Base-by-base conservation (phyloP, 495 filamentous ascomycete species). In the Hamigera avellanea region DNA sequence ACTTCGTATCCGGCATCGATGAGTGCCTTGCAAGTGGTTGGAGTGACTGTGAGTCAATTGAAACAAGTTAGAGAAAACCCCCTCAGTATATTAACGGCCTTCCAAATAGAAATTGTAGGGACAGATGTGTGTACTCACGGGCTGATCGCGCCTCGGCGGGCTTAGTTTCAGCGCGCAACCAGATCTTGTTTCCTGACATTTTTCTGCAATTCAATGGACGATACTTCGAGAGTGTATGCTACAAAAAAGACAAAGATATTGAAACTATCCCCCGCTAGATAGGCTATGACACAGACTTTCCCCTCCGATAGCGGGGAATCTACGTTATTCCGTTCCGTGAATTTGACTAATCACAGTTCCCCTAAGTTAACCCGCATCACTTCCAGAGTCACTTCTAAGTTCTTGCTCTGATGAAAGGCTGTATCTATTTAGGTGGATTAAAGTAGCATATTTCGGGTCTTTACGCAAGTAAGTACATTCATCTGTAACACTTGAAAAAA, bases 1-100 rank as follows among this genome's bases (percentile, higher is more conserved):
- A 96, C 78, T 2, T 71, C 66, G 54, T 94, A 96, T 41, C 83
- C 91, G 17, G 84, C 81, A 52, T 85, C 73, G 32, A 93, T 66
- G 36, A 96, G 75, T 33, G 76, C 72, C 61, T 84, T 83, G 37
- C 81, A 65, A 16, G 83, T 91, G 18, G 76, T 70, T 2, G 80
- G 80, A 12, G 79, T 83, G 46, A 68, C 64, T 68, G 31, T 31
- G 5, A 32, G 43, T 39, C 16, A 32, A 37, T 26, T 52, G 9
- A 25, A 41, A 3, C 25, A 40, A 23, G 17, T 44, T 33, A 39
- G 35, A 23, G 21, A 4, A 23, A 5, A 34, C 5, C 9, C 9
- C 21, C 21, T 9, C 21, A 23, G 9, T 9, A 4, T 9, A 4
- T 4, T 5, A 23, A 23, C 9, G 5, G 21, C 9, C 5, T 23